Evolutionary conservation across 2,329 filamentous ascomycete species (phyloP).

Genomic region (Didymella sp.): DNA sequence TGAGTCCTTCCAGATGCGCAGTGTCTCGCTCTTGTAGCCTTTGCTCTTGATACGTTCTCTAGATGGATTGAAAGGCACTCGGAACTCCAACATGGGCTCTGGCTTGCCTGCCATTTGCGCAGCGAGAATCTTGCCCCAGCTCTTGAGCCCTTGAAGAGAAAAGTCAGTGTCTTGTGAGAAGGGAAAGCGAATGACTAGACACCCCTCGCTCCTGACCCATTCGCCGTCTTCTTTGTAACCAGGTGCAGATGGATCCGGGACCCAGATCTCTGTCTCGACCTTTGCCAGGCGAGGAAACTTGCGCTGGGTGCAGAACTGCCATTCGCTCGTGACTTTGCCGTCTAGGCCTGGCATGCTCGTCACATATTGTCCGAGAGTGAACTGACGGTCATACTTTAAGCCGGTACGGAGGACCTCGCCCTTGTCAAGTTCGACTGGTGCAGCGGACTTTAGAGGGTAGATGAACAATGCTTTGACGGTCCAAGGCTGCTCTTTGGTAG

Average conservation of each 20-base stretch:
- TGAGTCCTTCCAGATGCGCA: conserved; percentile 70
- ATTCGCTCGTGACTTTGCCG: conserved; percentile 55
- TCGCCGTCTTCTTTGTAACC: conserved; percentile 59
- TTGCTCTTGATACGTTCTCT: conserved; percentile 63
- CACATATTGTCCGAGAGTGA: conserved; percentile 75
- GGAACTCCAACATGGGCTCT: conserved; percentile 67
- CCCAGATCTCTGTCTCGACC: conserved; percentile 71
- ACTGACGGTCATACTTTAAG: conserved; percentile 80
- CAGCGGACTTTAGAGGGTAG: conserved; percentile 85
- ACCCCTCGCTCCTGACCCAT: conserved; percentile 62
- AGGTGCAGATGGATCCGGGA: conserved; percentile 67
- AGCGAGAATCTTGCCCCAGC: conserved; percentile 42
- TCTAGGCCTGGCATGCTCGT: conserved; percentile 53
- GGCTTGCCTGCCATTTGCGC: conserved; percentile 51
- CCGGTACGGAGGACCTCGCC: conserved; percentile 72
- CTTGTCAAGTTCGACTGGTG: conserved; percentile 73
- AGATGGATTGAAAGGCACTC: conserved; percentile 70
- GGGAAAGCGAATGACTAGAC: conserved; percentile 72
- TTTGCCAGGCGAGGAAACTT: conserved; percentile 74
- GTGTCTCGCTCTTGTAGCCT: conserved; percentile 65
- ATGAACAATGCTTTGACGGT: conserved; percentile 74
- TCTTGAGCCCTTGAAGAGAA: conserved; percentile 42
- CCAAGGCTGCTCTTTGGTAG: conserved; percentile 39
- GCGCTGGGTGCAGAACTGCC: conserved; percentile 75
- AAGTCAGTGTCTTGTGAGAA: conserved; percentile 49